Percentiles rank a stretch among this genome's conserved stretches.
Evolutionary conservation across 2,329 filamentous ascomycete species (phyloP).

Genomic region (Cylindrodendrum hubeiense): DNA sequence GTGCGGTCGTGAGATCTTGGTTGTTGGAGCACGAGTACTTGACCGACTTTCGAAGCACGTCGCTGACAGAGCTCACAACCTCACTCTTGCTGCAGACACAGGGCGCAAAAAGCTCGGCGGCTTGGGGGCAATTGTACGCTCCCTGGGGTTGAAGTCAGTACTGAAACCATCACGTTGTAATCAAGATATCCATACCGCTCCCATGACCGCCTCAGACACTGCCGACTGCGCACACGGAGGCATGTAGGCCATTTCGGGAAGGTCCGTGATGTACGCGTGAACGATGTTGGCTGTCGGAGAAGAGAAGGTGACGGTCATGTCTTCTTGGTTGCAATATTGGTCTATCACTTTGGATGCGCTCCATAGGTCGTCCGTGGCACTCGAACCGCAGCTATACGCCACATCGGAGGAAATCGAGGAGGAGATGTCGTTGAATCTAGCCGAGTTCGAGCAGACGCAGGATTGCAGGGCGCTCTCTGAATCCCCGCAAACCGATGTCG

Average conservation of each 20-base stretch:
- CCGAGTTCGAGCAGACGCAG: conserved; percentile 65
- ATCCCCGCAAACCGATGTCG: conserved; percentile 54
- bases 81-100: conserved; percentile 66
- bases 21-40: conserved; percentile 60
- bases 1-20: conserved; percentile 60
- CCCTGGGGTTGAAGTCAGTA: conserved; percentile 29
- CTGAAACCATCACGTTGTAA: neutral
- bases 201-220: conserved; percentile 48
- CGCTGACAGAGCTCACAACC: conserved; percentile 58
- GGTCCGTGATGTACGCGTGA: conserved; percentile 62
- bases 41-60: conserved; percentile 57
- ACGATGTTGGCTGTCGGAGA: conserved; percentile 57
- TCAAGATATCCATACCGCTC: conserved; percentile 36
- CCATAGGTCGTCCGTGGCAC: conserved; percentile 61
- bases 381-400: conserved; percentile 57
- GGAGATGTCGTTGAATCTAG: conserved; percentile 54
- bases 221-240: conserved; percentile 53
- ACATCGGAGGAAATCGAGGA: conserved; percentile 55
- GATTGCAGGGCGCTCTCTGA: conserved; percentile 60
- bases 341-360: conserved; percentile 60
- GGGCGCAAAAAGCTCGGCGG: conserved; percentile 58
- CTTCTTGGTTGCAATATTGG: conserved; percentile 62
- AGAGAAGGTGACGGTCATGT: conserved; percentile 52
- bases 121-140: conserved; percentile 50
- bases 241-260: conserved; percentile 55